Base-by-base conservation (phyloP, 1,284 basidiomycete genomes). In the Meripilus lineatus region DNA sequence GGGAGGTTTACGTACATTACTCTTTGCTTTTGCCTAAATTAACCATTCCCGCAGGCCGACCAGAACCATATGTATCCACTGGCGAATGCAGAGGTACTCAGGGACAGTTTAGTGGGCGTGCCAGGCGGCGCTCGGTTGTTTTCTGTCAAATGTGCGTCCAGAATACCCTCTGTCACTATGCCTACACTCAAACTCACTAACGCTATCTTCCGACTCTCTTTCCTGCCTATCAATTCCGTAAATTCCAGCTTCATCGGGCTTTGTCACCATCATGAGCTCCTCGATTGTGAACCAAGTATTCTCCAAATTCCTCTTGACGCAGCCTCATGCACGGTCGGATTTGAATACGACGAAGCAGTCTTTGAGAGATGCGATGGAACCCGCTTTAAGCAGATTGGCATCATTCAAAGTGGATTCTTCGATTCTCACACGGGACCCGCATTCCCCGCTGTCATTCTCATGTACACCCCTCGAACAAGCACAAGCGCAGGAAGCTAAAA, bases 231-330 rank as follows among this genome's bases (percentile, higher is more conserved):
- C 20, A 4, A 11, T 42, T 17, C 5, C 32, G 18, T 15, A 15
- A 32, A 4, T 18, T 26, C 18, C 44, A 82, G 80, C 77, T 42
- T 72, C 67, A 32, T 61, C 66, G 15, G 72, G 71, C 8, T 72
- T 68, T 47, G 61, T 83, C 23, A 72, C 69, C 48, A 58, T 82
- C 18, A 55, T 74, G 18, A 71, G 68, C 32, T 75, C 81, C 2
- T 84, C 81, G 21, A 72, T 84, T 41, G 74, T 78, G 14, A 85
- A 85, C 57, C 79, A 79, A 42, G 75, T 77, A 3, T 75, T 84
- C 50, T 53, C 65, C 40, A 79, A 76, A 51, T 88, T 87, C 58
- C 61, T 88, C 8, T 62, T 67, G 4, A 72, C 75, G 13, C 69
- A 77, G 26, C 72, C 79, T 3, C 70, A 57, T 33, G 57, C 63